Evolutionary conservation across 2,329 filamentous ascomycete genomes (phyloP), one percentile per base, ranked within the genome.

Genomic region (Neoscytalidium dimidiatum): DNA sequence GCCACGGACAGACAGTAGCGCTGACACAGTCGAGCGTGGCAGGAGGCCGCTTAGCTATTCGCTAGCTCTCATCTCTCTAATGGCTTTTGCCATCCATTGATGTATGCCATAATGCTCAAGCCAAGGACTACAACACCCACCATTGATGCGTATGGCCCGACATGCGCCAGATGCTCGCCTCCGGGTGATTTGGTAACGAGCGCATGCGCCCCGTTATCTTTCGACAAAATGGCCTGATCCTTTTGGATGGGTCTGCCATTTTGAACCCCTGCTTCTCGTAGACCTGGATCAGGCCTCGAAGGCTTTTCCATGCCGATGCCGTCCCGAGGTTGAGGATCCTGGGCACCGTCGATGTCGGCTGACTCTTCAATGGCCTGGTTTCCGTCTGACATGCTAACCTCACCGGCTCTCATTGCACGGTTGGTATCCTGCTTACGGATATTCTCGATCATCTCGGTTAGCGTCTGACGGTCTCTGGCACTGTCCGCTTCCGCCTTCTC

Each of bases 391-490:
- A 69, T 70, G 26, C 73, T 73, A 66, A 75, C 72, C 62, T 65
- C 68, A 38, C 70, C 79, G 3, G 78, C 78, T n/a, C 77, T 81
- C 33, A 77, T 79, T 69, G 79, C 81, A 68, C 74, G 79, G 31
- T 81, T 83, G 69, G 86, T 86, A 70, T 88, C 87, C 70, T 93
- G 88, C 70, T 83, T 84, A 62, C 93, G 87, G 64, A 97, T 90
- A 69, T 90, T 89, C 70, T 92, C 84, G 13, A 97, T 89, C 92
- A 98, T 95, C 74, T 97, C 92, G 1, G 91, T 89, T 49, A 99
- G 80, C 1, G 90, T 90, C 75, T 90, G 89, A 63, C 90, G 88
- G 62, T 89, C 87, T 46, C 86, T 83, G 63, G 90, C 87, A 51
- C 90, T 86, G 71, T 97, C 93, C 8, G 85, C 81, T 75, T 98